These are phyloP conservation scores for Myxozyma nipponensis DNA, from an alignment of 805 yeast species.

Conservation along the genomic window DNA sequence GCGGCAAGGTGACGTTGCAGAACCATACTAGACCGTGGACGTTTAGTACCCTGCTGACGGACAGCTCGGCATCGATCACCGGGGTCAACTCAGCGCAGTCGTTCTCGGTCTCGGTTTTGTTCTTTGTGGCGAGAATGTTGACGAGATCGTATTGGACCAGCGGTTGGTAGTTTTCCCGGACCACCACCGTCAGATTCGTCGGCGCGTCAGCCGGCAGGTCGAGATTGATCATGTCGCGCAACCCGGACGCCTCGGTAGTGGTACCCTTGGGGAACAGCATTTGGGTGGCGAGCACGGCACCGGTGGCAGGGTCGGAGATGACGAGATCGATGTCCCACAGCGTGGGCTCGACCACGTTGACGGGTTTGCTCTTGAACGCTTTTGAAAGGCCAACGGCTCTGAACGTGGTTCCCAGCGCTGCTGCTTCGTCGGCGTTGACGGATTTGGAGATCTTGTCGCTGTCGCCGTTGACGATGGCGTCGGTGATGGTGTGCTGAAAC, in stretches of 20 bases:
- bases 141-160: conserved; percentile 8
- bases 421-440: conserved; percentile 94
- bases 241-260: conserved; percentile 34
- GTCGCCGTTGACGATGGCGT: conserved; percentile 39
- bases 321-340: conserved; percentile 47
- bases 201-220: conserved; percentile 6
- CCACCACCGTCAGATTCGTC: conserved; percentile 10
- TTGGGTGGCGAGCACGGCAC: conserved; percentile 27
- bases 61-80: conserved; percentile 17
- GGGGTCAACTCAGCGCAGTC: conserved; percentile 16
- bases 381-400: conserved; percentile 74
- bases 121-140: conserved; percentile 12
- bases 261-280: conserved; percentile 51
- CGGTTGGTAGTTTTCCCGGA: conserved; percentile 10
- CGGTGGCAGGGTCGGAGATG: conserved; percentile 28
- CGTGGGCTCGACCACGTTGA: conserved; percentile 56
- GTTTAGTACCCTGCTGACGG: conserved; percentile 17
- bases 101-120: conserved; percentile 5
- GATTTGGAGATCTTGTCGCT: conserved; percentile 66
- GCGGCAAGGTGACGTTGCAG: conserved; percentile 28
- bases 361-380: conserved; percentile 59
- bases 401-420: conserved; percentile 83
- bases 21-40: conserved; percentile 11
- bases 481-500: conserved; percentile 53
- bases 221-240: background rate